Evolutionary conservation across 2,329 filamentous ascomycete species (phyloP).

Genomic region (Sordariomycetes sp.): DNA sequence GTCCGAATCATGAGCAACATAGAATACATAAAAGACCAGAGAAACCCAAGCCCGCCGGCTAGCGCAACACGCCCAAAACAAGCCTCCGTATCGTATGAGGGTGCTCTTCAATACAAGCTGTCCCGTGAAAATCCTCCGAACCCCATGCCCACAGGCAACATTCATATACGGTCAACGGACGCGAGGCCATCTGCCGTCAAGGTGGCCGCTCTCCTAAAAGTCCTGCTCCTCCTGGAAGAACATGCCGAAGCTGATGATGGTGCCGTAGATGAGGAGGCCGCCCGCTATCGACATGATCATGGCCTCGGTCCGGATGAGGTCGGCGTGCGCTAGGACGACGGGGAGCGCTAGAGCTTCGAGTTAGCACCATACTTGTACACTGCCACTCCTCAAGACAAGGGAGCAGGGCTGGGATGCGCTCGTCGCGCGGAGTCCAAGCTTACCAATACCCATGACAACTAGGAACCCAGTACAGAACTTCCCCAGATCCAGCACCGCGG

Average conservation of each 20-base stretch:
- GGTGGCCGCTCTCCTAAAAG: constrained; percentile 48
- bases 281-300: constrained; percentile 94
- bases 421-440: constrained; percentile 15
- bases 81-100: neutral
- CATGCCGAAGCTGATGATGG: constrained; percentile 94
- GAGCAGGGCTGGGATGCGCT: neutral
- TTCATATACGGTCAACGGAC: neutral
- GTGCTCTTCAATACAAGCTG: neutral
- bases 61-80: neutral
- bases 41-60: neutral
- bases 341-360: constrained; percentile 57
- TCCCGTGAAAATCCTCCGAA: neutral
- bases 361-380: neutral
- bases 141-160: neutral
- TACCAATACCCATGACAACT: constrained; percentile 95
- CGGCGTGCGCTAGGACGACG: constrained; percentile 73
- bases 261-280: constrained; percentile 89
- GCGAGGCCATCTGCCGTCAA: neutral
- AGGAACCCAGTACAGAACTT: constrained; percentile 91
- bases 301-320: constrained; percentile 67
- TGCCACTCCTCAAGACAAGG: neutral
- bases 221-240: constrained; percentile 98
- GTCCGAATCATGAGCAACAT: neutral
- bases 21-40: constrained; percentile 8
- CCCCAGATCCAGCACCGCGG: constrained; percentile 81